Percentiles rank a stretch among this genome's conserved stretches.
Evolutionary conservation across 176 grass and related monocot genomes (phyloP).

Genomic region (Miscanthus lutarioriparius): DNA sequence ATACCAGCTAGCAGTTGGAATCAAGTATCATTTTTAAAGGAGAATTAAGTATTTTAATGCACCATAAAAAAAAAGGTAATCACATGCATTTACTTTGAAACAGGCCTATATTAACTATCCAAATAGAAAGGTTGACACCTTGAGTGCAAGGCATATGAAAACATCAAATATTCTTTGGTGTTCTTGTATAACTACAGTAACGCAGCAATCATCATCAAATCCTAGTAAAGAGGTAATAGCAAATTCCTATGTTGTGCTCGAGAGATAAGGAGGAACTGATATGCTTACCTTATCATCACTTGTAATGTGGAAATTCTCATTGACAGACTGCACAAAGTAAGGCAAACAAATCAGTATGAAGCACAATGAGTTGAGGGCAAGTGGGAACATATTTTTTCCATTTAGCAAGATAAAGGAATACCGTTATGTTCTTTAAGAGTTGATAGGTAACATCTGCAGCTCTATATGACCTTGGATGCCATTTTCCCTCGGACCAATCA

Average conservation of each 20-base stretch:
- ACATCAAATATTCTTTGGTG: neutral
- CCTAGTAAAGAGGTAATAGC: neutral
- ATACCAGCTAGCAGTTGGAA: neutral
- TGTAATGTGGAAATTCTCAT: conserved; percentile 68
- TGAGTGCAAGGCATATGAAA: neutral
- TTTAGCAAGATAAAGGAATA: conserved; percentile 41
- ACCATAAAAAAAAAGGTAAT: neutral
- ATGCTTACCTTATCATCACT: conserved; percentile 79
- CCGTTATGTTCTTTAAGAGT: conserved; percentile 88
- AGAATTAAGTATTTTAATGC: neutral
- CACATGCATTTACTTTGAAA: neutral
- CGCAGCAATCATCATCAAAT: conserved; percentile 18
- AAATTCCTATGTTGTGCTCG: conserved; percentile 23
- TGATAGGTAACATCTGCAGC: conserved; percentile 74
- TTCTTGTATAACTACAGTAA: conserved; percentile 7
- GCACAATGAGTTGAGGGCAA: conserved; percentile 14
- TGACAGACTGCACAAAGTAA: conserved; percentile 62
- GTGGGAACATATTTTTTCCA: neutral
- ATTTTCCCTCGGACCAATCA: conserved; percentile 99
- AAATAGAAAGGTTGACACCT: conserved; percentile 3
- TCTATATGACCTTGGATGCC: conserved; percentile 96
- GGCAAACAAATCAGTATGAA: conserved; percentile 26
- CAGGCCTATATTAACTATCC: neutral
- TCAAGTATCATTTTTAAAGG: neutral
- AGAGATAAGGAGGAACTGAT: conserved; percentile 4